Percentiles rank a stretch among this genome's conserved stretches.
Conservation (phyloP, 768 basidiomycete genomes). For the Lactarius deliciosus region DNA sequence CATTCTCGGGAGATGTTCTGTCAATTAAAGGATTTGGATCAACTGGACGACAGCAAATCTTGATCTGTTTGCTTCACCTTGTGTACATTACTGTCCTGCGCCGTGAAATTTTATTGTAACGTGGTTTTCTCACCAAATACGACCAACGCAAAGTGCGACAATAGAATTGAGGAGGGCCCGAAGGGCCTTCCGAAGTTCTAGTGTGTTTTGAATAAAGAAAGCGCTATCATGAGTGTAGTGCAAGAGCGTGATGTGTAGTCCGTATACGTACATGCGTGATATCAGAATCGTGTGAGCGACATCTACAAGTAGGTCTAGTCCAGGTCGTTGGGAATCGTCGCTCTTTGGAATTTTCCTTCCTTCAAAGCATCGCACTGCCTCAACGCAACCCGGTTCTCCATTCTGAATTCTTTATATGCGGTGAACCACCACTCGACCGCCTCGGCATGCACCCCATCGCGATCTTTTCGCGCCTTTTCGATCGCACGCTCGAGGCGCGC, state of each 20-base stretch:
- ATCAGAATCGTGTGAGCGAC: background rate
- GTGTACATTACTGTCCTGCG: too few species aligned
- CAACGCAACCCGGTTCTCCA: slow-evolving; percentile 16
- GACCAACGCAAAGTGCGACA: too few species aligned
- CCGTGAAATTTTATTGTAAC: too few species aligned
- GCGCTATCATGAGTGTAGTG: background rate
- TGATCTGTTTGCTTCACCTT: too few species aligned
- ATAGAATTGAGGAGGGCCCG: too few species aligned
- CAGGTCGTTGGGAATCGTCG: background rate
- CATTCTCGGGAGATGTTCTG: too few species aligned
- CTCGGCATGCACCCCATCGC: slow-evolving; percentile 26
- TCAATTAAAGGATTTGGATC: too few species aligned
- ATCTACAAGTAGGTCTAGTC: background rate
- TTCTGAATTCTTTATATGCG: slow-evolving; percentile 31
- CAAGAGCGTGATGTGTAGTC: background rate
- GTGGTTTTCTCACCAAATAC: too few species aligned
- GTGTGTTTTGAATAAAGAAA: background rate
- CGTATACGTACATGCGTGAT: background rate
- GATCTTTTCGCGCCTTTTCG: slow-evolving; percentile 23
- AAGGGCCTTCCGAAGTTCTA: too few species aligned
- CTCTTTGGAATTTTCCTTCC: too few species aligned
- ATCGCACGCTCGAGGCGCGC: slow-evolving; percentile 30
- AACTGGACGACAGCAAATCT: too few species aligned
- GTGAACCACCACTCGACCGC: slow-evolving; percentile 35
- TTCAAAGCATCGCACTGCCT: slow-evolving; percentile 8